Base-by-base conservation (phyloP, 2,329 filamentous ascomycete genomes). In the Dendrostoma leiphaemia region DNA sequence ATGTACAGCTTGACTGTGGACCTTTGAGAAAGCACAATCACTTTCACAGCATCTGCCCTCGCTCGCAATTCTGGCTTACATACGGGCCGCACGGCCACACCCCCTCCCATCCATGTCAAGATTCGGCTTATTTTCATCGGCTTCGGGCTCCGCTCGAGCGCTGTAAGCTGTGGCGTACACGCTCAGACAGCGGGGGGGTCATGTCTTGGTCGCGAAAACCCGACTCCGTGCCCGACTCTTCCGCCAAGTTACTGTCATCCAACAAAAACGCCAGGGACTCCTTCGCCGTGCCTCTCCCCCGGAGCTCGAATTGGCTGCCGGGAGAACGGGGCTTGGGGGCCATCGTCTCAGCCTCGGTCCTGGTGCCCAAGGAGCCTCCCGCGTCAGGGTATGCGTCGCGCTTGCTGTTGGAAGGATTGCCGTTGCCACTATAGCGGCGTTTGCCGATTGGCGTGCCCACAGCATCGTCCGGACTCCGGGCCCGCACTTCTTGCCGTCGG, bases 121-220 rank as follows among this genome's bases (percentile, higher is more conserved):
- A n/a, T n/a, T n/a, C n/a, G n/a, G n/a, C n/a, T n/a, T n/a, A n/a
- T n/a, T n/a, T n/a, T n/a, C n/a, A n/a, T n/a, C n/a, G n/a, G n/a
- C n/a, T n/a, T n/a, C n/a, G n/a, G n/a, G n/a, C 35, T 8, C 44
- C 35, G 37, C 48, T 41, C 2, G 24, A 24, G 6, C 53, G 47
- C 17, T 46, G 53, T 31, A 70, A 49, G 15, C 64, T 68, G 52
- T 66, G 63, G 15, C 64, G 60, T 6, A 69, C 62, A n/a, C 64
- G 61, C 1, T 63, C 41, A 0, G 69, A 69, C 15, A 71, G 58
- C 6, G 59, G 63, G 1, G 68, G 62, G 0, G 69, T 69, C 29
- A 71, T 71, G 38, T 69, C 69, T 8, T 67, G 65, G 24, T 67
- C 62, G 31, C 64, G 65, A 23, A 9, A 7, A 12, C 19, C n/a